Conservation (phyloP, 2,329 filamentous ascomycete genomes). For the Pleoardoris graminearum region DNA sequence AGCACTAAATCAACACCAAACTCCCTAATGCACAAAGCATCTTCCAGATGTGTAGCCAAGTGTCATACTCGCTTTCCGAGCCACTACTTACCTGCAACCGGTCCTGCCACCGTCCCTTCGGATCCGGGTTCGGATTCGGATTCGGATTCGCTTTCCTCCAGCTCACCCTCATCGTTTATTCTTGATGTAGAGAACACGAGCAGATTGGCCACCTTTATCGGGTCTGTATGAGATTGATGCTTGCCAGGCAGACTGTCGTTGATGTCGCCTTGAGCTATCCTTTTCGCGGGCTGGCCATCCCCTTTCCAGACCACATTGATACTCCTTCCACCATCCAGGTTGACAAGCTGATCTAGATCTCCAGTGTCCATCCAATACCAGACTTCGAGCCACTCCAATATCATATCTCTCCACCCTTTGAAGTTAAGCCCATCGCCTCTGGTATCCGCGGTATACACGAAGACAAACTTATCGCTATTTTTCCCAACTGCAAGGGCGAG, state of each 20-base stretch:
- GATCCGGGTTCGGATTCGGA: too few relatives aligned
- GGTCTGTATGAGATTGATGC: not conserved
- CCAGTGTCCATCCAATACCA: not conserved
- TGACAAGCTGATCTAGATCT: not conserved
- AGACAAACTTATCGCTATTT: not conserved
- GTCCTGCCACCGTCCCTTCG: too few relatives aligned
- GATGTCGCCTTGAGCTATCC: not conserved
- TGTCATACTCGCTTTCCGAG: too few relatives aligned
- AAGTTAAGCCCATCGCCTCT: not conserved
- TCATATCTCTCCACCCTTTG: not conserved
- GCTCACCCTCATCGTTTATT: not conserved
- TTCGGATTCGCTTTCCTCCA: too few relatives aligned
- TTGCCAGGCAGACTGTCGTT: not conserved
- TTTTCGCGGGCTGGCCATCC: not conserved
- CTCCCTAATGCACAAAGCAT: too few relatives aligned
- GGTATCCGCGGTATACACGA: slow-evolving; percentile 1
- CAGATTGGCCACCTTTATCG: slow-evolving; percentile 1
- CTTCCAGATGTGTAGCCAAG: too few relatives aligned
- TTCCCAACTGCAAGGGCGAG: not conserved
- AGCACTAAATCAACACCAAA: too few relatives aligned
- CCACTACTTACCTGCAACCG: too few relatives aligned
- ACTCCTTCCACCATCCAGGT: not conserved
- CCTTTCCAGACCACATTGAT: slow-evolving; percentile 3
- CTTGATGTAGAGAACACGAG: not conserved
- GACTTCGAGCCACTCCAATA: not conserved